Evolutionary conservation across 768 basidiomycete species (phyloP).

Genomic region (Coprinellus aureogranulatus): DNA sequence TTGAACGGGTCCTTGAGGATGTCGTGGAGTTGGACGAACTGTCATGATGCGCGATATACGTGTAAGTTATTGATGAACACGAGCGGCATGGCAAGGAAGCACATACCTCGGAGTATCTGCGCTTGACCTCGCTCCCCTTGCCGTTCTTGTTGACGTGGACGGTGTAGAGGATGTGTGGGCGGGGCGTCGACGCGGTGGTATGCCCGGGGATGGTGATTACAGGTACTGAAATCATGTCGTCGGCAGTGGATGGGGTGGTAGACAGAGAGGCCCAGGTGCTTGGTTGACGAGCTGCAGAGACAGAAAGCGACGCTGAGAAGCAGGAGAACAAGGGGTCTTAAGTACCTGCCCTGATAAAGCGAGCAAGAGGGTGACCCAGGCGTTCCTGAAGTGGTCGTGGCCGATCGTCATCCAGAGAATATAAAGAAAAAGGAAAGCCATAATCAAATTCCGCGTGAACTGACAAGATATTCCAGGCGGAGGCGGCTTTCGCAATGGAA

Average conservation of each 20-base stretch:
- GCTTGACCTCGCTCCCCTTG: constrained; percentile 23
- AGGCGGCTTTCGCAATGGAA: too few species aligned
- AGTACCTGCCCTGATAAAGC: too few species aligned
- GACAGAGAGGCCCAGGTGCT: not conserved
- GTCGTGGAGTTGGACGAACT: constrained; percentile 6
- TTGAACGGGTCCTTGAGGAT: constrained; percentile 23
- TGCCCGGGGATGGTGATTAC: constrained; percentile 36
- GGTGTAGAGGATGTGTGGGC: constrained; percentile 47
- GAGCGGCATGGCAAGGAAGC: not conserved
- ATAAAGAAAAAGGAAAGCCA: too few species aligned
- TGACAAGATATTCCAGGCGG: too few species aligned
- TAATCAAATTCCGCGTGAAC: too few species aligned
- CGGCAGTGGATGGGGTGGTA: not conserved
- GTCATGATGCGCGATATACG: not conserved
- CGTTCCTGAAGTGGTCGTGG: too few species aligned
- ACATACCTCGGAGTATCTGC: constrained; percentile 46
- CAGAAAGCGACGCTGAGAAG: too few species aligned
- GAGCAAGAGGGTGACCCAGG: too few species aligned
- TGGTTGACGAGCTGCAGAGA: too few species aligned
- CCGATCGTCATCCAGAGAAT: too few species aligned
- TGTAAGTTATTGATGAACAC: not conserved
- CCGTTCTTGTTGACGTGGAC: constrained; percentile 35
- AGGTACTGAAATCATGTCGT: constrained; percentile 19
- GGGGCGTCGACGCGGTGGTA: constrained; percentile 46
- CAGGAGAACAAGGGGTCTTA: too few species aligned